Conservation (phyloP, 2,329 filamentous ascomycete species). For the Ceratocystis diversiconidia region DNA sequence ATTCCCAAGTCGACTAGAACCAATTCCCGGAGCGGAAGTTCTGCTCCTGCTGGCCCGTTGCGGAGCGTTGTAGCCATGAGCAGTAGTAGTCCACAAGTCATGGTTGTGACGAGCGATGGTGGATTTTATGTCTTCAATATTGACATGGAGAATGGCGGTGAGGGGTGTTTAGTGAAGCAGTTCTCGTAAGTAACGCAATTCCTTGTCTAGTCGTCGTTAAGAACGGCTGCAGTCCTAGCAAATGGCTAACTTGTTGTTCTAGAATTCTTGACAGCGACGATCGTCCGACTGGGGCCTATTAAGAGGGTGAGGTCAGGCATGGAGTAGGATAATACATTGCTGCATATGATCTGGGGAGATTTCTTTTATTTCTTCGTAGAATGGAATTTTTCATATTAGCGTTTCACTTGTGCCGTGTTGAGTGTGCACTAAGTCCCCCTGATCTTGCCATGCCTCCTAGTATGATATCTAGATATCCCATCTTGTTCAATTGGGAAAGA, state of each 20-base stretch:
- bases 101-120: constrained; percentile 95
- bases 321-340: neutral
- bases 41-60: constrained; percentile 34
- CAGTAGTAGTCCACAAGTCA: constrained; percentile 84
- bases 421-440: neutral
- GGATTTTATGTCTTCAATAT: constrained; percentile 92
- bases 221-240: constrained; percentile 48
- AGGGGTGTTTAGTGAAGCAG: constrained; percentile 80
- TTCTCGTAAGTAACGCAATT: constrained; percentile 31
- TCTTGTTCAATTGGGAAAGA: neutral
- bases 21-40: constrained; percentile 24
- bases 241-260: neutral
- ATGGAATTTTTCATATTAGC: neutral
- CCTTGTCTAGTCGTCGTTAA: neutral
- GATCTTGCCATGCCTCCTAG: neutral
- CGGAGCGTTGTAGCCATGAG: constrained; percentile 96
- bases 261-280: constrained; percentile 3
- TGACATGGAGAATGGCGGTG: constrained; percentile 85
- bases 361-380: neutral
- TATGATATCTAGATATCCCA: neutral
- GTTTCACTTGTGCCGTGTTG: neutral
- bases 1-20: constrained; percentile 47
- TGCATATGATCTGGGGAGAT: neutral
- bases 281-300: neutral
- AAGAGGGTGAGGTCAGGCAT: neutral